phyloP scores from a whole-genome alignment of 352 stramenopile species.

The Nothophytophthora sp. region DNA sequence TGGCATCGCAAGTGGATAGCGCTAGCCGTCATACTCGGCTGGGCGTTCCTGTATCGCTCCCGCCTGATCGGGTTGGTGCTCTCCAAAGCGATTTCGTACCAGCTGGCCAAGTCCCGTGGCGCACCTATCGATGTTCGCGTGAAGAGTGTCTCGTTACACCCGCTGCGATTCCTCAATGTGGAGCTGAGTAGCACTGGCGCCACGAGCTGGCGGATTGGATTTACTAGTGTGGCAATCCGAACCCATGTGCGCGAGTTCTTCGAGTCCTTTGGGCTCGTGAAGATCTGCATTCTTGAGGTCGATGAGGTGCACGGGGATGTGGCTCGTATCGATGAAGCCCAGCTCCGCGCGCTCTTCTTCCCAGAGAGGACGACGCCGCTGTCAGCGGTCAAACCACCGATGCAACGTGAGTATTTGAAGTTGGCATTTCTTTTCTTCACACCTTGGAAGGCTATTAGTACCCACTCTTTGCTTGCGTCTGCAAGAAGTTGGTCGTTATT shows the following conservation, averaged over 20 bases:
- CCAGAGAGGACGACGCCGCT: slow-evolving; percentile 5
- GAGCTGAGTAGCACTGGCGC: slow-evolving; percentile 32
- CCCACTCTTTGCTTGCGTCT: neutral
- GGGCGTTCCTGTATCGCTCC: slow-evolving; percentile 60
- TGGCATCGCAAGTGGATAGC: slow-evolving; percentile 75
- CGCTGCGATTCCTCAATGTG: slow-evolving; percentile 48
- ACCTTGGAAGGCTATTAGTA: too few relatives aligned
- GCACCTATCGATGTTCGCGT: slow-evolving; percentile 35
- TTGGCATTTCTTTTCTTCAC: too few relatives aligned
- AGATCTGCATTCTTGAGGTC: slow-evolving; percentile 62
- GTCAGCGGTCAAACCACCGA: slow-evolving; percentile 1
- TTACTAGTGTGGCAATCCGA: slow-evolving; percentile 47
- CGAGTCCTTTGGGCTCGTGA: slow-evolving; percentile 73
- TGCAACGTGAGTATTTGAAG: too few relatives aligned
- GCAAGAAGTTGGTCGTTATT: neutral
- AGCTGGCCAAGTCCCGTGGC: slow-evolving; percentile 30
- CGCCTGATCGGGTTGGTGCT: slow-evolving; percentile 53
- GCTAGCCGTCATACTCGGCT: slow-evolving; percentile 32
- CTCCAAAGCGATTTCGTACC: slow-evolving; percentile 38
- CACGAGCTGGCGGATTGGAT: slow-evolving; percentile 36
- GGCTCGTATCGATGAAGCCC: slow-evolving; percentile 34
- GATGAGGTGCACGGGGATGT: slow-evolving; percentile 45
- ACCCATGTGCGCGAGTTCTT: slow-evolving; percentile 68
- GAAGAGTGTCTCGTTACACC: slow-evolving; percentile 43
- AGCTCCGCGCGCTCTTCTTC: slow-evolving; percentile 27